phyloP scores from a whole-genome alignment of 2,329 filamentous ascomycete species.

The Cladosporium phlei region DNA sequence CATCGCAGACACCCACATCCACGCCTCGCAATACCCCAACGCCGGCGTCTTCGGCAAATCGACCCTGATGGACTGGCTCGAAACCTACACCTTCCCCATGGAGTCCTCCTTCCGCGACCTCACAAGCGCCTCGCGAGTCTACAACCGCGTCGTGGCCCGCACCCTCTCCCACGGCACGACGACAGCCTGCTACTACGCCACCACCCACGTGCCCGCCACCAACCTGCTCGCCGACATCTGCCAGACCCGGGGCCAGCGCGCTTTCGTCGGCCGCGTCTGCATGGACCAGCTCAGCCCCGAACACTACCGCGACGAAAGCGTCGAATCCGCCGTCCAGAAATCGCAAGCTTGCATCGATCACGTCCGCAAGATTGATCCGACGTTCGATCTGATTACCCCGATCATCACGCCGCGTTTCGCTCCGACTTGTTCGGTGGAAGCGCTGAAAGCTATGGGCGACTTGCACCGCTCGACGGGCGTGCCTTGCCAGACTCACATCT shows the following conservation, averaged over 20 bases:
- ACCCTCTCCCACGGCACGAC: slow-evolving; percentile 90
- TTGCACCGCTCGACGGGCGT: slow-evolving; percentile 60
- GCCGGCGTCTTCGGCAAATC: slow-evolving; percentile 88
- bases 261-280: slow-evolving; percentile 88
- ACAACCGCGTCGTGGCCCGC: slow-evolving; percentile 69
- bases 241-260: slow-evolving; percentile 72
- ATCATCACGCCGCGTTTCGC: slow-evolving; percentile 71
- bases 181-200: slow-evolving; percentile 91
- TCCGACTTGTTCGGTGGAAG: slow-evolving; percentile 48
- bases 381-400: slow-evolving; percentile 61
- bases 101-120: slow-evolving; percentile 69
- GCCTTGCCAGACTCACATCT: slow-evolving; percentile 83
- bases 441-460: slow-evolving; percentile 60
- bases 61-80: slow-evolving; percentile 87
- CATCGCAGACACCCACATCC: slow-evolving; percentile 81
- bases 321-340: slow-evolving; percentile 55
- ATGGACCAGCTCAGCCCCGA: slow-evolving; percentile 78
- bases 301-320: slow-evolving; percentile 72
- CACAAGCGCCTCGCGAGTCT: slow-evolving; percentile 63
- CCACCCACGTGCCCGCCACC: slow-evolving; percentile 79
- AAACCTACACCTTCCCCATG: slow-evolving; percentile 91
- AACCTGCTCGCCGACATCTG: slow-evolving; percentile 86
- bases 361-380: slow-evolving; percentile 62
- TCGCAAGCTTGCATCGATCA: slow-evolving; percentile 48
- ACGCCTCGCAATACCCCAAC: slow-evolving; percentile 93